Percentiles rank a stretch among this genome's conserved stretches.
These are phyloP conservation scores for Croton laevigatus DNA, from an alignment of 441 rosid species.

Conservation along the genomic window DNA sequence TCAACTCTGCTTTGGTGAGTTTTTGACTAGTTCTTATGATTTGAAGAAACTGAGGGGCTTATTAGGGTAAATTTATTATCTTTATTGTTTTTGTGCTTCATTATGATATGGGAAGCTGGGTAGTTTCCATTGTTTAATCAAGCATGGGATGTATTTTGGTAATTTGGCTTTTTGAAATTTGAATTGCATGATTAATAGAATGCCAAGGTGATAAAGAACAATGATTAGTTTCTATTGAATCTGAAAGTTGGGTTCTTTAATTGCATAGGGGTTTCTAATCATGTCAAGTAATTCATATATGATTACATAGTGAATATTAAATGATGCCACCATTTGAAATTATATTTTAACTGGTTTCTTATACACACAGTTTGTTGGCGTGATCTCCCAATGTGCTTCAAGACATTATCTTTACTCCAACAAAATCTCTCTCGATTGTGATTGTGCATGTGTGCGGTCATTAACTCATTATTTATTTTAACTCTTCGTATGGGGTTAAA, in stretches of 20 bases:
- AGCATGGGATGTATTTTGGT: not conserved
- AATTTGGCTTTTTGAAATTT: not conserved
- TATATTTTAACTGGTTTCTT: not conserved
- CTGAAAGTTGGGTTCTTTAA: no score
- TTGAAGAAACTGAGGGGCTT: not conserved
- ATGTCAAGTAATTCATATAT: not conserved
- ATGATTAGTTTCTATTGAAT: not conserved
- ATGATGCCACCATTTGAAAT: not conserved
- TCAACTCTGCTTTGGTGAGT: slow-evolving; percentile 86
- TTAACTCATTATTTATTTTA: not conserved
- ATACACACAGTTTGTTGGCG: not conserved
- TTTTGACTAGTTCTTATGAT: not conserved
- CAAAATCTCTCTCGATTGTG: not conserved
- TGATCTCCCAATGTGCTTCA: not conserved
- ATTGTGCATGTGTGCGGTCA: not conserved
- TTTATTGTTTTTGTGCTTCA: slow-evolving; percentile 4
- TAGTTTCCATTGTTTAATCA: not conserved
- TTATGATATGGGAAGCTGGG: slow-evolving; percentile 3
- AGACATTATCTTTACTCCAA: not conserved
- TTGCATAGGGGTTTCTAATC: not conserved
- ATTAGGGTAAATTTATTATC: slow-evolving; percentile 8
- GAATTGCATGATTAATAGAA: not conserved
- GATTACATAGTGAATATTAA: not conserved
- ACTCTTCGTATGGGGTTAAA: not conserved
- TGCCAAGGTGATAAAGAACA: slow-evolving; percentile 4